Base-by-base conservation (phyloP, 441 rosid genomes). In the Omphalea diandra region DNA sequence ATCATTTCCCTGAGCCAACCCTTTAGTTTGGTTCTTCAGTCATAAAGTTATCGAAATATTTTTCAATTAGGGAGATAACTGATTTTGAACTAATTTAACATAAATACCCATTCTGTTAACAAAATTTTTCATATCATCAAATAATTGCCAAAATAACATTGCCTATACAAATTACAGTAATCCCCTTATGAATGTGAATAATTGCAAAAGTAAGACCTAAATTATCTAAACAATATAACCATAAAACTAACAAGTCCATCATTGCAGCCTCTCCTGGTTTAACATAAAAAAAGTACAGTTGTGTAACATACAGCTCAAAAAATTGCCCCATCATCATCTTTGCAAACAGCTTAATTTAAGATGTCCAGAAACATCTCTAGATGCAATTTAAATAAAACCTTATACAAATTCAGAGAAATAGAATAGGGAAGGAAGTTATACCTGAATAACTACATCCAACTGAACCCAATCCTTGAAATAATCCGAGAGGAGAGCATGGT, bases 371-470 rank as follows among this genome's bases (percentile, higher is more conserved):
- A 53, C 63, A 41, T 54, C 43, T 12, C 62, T 15, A 15, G 14
- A 44, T 14, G 18, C 49, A 14, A 61, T 33, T 32, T 22, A 33
- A 18, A 32, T 61, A 10, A 56, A 59, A n/a, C 54, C 43, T 29
- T 27, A 63, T 11, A 22, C 29, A 63, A 31, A 36, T 14, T 10
- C 26, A 31, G 32, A 58, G 15, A n/a, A n/a, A 3, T 36, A 35
- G 17, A 52, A 36, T 9, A 32, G 1, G 31, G 7, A 57, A 44
- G 32, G 4, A 76, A 55, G 71, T 62, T 75, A 46, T 84, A 92
- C 98, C 98, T 95, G 98, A 82, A 95, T 71, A 77, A 95, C 84
- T 50, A 78, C 90, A 73, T 95, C 96, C 78, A 87, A 83, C 78
- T 74, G 76, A 40, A 90, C 38, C 89, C 83, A 88, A 70, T 36